These are phyloP conservation scores for Cyanidioschyzon merolae DNA, from an alignment of 23 red algal genomes.

Conservation along the genomic window DNA sequence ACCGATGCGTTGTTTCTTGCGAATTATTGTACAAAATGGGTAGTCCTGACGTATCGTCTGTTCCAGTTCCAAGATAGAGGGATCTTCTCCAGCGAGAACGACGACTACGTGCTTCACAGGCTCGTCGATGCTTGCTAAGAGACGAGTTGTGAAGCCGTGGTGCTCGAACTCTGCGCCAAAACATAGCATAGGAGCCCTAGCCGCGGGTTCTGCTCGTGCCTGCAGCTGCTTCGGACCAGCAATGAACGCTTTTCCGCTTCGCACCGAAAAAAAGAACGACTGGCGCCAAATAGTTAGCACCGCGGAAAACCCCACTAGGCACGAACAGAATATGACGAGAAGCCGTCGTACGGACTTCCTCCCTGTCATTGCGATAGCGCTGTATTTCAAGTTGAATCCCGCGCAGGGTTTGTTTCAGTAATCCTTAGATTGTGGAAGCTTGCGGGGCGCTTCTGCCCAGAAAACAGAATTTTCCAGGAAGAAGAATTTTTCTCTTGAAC, in stretches of 20 bases:
- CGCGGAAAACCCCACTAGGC: background rate
- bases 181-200: background rate
- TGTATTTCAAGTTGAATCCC: no score
- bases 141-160: background rate
- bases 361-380: no score
- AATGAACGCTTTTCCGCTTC: no score
- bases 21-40: background rate
- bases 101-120: conserved; percentile 8
- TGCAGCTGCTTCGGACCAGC: no score
- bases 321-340: no score
- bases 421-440: no score
- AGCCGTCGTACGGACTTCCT: background rate
- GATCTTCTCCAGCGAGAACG: background rate
- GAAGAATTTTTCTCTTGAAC: no score
- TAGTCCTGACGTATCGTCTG: background rate
- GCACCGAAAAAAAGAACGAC: background rate
- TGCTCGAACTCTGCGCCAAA: background rate
- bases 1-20: background rate
- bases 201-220: background rate
- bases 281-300: background rate
- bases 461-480: no score
- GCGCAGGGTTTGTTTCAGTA: no score
- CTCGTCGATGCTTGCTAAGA: background rate
- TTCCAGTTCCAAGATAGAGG: background rate
- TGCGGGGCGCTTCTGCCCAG: no score